Conservation (phyloP, 345 rosid genomes). For the Isatis tinctoria region DNA sequence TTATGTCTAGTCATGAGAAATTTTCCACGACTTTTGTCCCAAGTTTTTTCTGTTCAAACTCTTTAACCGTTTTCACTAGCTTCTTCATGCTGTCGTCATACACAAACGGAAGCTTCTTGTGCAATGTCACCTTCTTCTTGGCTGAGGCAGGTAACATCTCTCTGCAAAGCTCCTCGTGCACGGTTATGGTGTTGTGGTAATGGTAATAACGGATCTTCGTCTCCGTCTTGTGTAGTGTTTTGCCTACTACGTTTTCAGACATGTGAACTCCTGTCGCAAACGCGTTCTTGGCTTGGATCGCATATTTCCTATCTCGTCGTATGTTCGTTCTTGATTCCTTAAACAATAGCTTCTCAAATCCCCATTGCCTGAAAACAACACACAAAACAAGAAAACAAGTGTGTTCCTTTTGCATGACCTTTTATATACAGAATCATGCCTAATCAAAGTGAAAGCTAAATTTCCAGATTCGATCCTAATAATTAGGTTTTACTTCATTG, state of each 20-base stretch:
- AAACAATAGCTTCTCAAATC: constrained; percentile 79
- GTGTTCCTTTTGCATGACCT: not conserved
- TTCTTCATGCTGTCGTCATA: constrained; percentile 73
- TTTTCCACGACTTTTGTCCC: constrained; percentile 13
- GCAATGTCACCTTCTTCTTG: constrained; percentile 44
- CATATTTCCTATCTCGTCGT: constrained; percentile 79
- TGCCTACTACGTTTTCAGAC: constrained; percentile 84
- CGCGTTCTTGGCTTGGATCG: constrained; percentile 82
- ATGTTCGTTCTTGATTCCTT: constrained; percentile 65
- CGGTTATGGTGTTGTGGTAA: constrained; percentile 68
- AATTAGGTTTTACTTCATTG: not conserved
- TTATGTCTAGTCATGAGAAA: constrained; percentile 23
- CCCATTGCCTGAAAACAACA: constrained; percentile 66
- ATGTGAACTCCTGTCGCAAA: constrained; percentile 85
- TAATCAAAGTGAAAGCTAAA: constrained; percentile 2
- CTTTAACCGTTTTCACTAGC: constrained; percentile 50
- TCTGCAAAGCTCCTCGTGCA: constrained; percentile 63
- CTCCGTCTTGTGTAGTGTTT: constrained; percentile 75
- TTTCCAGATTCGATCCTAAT: not conserved
- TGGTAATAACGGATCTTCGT: constrained; percentile 70
- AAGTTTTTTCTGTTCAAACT: constrained; percentile 48
- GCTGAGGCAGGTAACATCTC: constrained; percentile 49
- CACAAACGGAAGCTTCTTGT: constrained; percentile 58
- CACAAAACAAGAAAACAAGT: constrained; percentile 5
- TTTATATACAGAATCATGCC: not conserved